A percentile compares a stretch with the other conserved stretches of the same genome.
Evolutionary conservation across 441 rosid species (phyloP).

Genomic region (Geranium incanum): DNA sequence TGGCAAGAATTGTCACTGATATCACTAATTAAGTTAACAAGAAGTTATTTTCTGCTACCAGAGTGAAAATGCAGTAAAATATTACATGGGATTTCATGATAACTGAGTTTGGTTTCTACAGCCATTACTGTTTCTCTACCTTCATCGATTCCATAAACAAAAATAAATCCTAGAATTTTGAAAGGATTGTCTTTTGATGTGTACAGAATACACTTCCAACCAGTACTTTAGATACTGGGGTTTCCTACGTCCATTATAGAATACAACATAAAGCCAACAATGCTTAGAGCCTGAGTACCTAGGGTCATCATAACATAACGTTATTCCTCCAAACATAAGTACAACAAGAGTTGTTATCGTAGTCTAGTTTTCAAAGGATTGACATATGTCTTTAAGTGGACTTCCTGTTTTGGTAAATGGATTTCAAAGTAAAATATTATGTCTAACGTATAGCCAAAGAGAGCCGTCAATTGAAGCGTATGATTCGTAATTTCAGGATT

Average conservation of each 20-base stretch:
- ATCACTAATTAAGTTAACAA: not conserved
- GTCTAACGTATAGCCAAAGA: not conserved
- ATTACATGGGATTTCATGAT: not conserved
- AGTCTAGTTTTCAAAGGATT: not conserved
- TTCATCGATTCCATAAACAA: not conserved
- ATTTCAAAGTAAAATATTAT: not conserved
- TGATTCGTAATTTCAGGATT: not conserved
- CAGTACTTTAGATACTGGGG: not conserved
- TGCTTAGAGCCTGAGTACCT: not conserved
- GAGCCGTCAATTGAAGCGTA: not conserved
- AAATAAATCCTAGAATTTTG: conserved; percentile 4
- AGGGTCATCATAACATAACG: conserved; percentile 4
- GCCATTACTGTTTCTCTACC: conserved; percentile 1
- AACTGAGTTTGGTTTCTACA: not conserved
- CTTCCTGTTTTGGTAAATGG: not conserved
- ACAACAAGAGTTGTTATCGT: not conserved
- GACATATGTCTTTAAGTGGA: not conserved
- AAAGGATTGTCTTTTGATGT: not conserved
- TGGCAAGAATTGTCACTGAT: not conserved
- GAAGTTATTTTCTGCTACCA: conserved; percentile 7
- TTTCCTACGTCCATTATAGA: not conserved
- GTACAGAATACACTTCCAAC: not conserved
- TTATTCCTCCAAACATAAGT: not conserved
- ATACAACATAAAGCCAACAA: not conserved
- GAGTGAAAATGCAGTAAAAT: not conserved